Evolutionary conservation across 1,284 basidiomycete species (phyloP).

Genomic region (Microbotryum lychnidis-dioicae): DNA sequence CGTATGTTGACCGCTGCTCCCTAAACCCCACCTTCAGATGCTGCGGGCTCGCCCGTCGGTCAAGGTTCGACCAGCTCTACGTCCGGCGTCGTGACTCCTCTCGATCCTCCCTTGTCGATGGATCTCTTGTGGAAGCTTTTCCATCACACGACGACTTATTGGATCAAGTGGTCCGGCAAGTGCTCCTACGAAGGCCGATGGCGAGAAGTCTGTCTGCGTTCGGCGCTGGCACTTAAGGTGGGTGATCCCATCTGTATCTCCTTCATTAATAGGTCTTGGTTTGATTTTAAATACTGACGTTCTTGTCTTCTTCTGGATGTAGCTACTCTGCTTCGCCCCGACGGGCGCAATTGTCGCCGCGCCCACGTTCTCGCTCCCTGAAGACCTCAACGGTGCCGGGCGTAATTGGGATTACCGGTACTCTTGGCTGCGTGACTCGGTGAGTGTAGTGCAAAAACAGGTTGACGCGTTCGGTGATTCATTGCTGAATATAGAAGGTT

Average conservation of each 20-base stretch:
- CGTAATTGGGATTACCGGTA: slow-evolving; percentile 59
- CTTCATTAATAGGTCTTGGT: slow-evolving; percentile 3
- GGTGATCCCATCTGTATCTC: slow-evolving; percentile 4
- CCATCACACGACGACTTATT: slow-evolving; percentile 70
- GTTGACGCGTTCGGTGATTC: too few species aligned
- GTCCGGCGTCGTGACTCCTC: too few species aligned
- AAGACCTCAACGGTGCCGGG: slow-evolving; percentile 69
- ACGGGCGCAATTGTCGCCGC: slow-evolving; percentile 82
- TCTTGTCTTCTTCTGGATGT: not conserved
- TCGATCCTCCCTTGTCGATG: slow-evolving; percentile 19
- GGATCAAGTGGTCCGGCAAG: slow-evolving; percentile 73
- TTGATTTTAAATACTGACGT: not conserved
- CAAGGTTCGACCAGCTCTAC: too few species aligned
- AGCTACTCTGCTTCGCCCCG: slow-evolving; percentile 70
- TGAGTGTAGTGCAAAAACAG: too few species aligned
- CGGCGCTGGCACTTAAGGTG: slow-evolving; percentile 67
- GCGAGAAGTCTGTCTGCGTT: slow-evolving; percentile 82
- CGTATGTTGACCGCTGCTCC: too few species aligned
- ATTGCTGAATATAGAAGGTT: too few species aligned
- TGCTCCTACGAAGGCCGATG: slow-evolving; percentile 82
- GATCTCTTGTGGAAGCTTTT: slow-evolving; percentile 6
- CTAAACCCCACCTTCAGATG: too few species aligned
- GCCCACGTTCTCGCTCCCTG: slow-evolving; percentile 85
- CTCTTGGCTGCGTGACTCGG: slow-evolving; percentile 67
- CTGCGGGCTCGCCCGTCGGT: too few species aligned